Base-by-base conservation (phyloP, 306 rosid species). In the Trichosanthes cucumerina region DNA sequence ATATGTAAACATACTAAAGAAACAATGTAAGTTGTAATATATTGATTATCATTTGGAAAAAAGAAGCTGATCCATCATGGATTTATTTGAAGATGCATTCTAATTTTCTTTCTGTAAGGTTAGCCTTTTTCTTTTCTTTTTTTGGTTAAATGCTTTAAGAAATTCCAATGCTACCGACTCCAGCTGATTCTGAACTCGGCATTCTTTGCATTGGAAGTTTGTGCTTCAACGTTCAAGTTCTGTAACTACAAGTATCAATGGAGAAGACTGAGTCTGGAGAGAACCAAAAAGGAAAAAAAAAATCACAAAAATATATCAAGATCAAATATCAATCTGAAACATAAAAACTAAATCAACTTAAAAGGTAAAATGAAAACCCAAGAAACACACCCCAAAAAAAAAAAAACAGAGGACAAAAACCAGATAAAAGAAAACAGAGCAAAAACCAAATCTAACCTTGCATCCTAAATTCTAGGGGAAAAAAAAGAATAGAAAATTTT, bases 401-500 rank as follows among this genome's bases (percentile, higher is more conserved):
- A 16, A 2, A 14, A 64, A 68, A 21, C 8, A 54, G 38, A 71
- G 53, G 21, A 34, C 56, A 34, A 13, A 69, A 56, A 34, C 13
- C 44, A 62, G 53, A 16, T 49, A 38, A 4, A 36, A 69, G 62
- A 28, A 28, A 72, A 36, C 19, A 75, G 31, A 36, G 65, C 70
- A 83, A 80, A 72, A 6, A 43, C 21, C 58, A 73, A 72, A 56
- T 62, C 59, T 82, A 86, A 82, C 86, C 89, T 82, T 84, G 38
- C 60, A 59, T 71, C 79, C 79, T 63, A 85, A 78, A 59, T 80
- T 82, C 81, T 75, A 82, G 74, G 63, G 77, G 78, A 82, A 79
- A 81, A 85, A 70, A 85, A 80, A 81, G 79, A 82, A 83, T 73
- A 76, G 70, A 52, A 79, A 80, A 80, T n/a, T 69, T 58, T 84